Conservation (phyloP, 306 rosid genomes). For the Trifolium pratense region DNA sequence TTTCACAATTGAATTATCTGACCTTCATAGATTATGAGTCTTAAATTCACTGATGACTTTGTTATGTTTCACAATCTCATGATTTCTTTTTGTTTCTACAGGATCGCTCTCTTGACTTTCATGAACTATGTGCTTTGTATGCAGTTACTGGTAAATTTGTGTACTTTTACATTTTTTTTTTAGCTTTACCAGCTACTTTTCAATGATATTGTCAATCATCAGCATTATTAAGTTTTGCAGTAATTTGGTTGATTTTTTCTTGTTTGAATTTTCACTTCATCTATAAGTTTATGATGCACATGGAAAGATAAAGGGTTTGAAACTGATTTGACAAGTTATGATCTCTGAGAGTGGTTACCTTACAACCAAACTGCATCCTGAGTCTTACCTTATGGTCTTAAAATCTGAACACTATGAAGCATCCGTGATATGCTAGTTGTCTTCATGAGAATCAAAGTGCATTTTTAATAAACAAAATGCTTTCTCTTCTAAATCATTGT, state of each 20-base stretch:
- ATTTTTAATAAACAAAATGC: too few relatives aligned
- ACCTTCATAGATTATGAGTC: background rate
- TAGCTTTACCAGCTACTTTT: background rate
- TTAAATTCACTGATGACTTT: constrained; percentile 24
- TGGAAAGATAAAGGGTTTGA: background rate
- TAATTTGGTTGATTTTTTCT: too few relatives aligned
- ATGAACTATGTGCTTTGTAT: constrained; percentile 89
- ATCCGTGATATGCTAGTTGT: too few relatives aligned
- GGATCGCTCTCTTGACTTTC: constrained; percentile 97
- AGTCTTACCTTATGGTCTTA: too few relatives aligned
- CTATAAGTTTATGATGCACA: background rate
- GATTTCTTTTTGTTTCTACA: constrained; percentile 47
- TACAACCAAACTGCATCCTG: too few relatives aligned
- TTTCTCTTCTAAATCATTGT: background rate
- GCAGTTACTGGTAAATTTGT: constrained; percentile 88
- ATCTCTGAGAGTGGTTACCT: background rate
- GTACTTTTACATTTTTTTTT: constrained; percentile 14
- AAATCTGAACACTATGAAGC: too few relatives aligned
- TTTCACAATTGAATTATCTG: background rate
- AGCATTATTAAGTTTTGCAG: background rate
- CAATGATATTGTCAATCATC: background rate
- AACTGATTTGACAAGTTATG: background rate
- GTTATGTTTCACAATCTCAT: constrained; percentile 43
- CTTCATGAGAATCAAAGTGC: too few relatives aligned
- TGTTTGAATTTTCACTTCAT: too few relatives aligned